A percentile compares a stretch with the other conserved stretches of the same genome.
These are phyloP conservation scores for Solanum lignicaule DNA, from an alignment of 257 asterid species.

Conservation along the genomic window DNA sequence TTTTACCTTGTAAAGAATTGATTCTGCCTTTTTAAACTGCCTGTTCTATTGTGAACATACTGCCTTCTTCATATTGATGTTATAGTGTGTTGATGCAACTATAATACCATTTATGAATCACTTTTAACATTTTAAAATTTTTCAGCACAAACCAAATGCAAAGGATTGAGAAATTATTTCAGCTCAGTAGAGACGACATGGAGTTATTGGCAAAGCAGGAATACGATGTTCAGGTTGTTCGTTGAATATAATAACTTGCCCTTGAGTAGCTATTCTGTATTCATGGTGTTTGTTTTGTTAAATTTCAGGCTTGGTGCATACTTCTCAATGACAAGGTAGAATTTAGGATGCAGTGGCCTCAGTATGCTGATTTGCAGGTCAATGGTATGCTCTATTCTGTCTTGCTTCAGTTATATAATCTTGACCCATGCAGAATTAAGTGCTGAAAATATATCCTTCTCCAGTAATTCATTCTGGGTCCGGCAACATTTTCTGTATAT, in stretches of 20 bases:
- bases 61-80: background rate
- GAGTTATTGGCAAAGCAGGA: conserved; percentile 77
- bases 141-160: conserved; percentile 69
- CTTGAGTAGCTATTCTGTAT: background rate
- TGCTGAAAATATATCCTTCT: background rate
- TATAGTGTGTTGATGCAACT: background rate
- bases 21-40: background rate
- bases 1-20: background rate
- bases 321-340: conserved; percentile 88
- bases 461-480: background rate
- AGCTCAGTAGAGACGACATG: conserved; percentile 64
- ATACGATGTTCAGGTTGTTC: conserved; percentile 72
- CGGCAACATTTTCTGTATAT: background rate
- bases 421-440: background rate
- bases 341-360: conserved; percentile 98
- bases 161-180: conserved; percentile 78
- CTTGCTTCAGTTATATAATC: conserved; percentile 1
- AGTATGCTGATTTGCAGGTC: conserved; percentile 71
- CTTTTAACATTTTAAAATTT: background rate
- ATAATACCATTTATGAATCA: background rate
- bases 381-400: conserved; percentile 47
- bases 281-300: background rate
- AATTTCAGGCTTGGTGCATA: conserved; percentile 84
- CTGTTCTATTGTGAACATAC: background rate
- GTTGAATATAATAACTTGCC: background rate